phyloP scores from a whole-genome alignment of 345 rosid species.

The Combretum micranthum region DNA sequence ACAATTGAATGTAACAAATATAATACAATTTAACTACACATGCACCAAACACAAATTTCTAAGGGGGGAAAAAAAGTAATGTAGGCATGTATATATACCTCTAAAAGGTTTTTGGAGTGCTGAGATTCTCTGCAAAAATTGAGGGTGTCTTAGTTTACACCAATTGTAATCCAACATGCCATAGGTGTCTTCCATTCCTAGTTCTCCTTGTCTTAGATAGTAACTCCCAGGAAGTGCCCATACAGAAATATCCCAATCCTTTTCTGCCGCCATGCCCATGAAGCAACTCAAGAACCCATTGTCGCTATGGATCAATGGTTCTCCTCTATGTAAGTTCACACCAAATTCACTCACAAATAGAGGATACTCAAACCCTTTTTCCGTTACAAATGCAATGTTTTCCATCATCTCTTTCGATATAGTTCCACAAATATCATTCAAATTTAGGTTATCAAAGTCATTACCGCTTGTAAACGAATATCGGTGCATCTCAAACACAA shows the following conservation, averaged over 20 bases:
- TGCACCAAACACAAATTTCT: no score
- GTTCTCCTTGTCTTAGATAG: slow-evolving; percentile 25
- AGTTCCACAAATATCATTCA: slow-evolving; percentile 63
- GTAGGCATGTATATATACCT: no score
- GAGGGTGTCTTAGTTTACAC: no score
- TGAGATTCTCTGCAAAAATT: no score
- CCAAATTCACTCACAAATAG: slow-evolving; percentile 75
- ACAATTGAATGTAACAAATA: no score
- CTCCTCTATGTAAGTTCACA: slow-evolving; percentile 45
- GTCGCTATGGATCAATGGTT: slow-evolving; percentile 22
- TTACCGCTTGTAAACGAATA: slow-evolving; percentile 47
- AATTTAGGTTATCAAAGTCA: slow-evolving; percentile 52
- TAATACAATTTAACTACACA: no score
- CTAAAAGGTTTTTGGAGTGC: no score
- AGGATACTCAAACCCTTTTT: slow-evolving; percentile 29
- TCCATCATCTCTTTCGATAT: slow-evolving; percentile 35
- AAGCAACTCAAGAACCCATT: slow-evolving; percentile 64
- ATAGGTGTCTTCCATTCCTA: no score
- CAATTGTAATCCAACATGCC: no score
- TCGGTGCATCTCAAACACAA: slow-evolving; percentile 83
- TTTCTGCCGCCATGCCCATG: slow-evolving; percentile 56
- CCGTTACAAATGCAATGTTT: slow-evolving; percentile 45
- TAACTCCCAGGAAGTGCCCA: slow-evolving; percentile 85
- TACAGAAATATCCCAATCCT: slow-evolving; percentile 70
- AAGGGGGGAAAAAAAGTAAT: no score